Evolutionary conservation across 2,329 filamentous ascomycete species (phyloP), one percentile per base, ranked within the genome.

Genomic region (Cercospora canescens): DNA sequence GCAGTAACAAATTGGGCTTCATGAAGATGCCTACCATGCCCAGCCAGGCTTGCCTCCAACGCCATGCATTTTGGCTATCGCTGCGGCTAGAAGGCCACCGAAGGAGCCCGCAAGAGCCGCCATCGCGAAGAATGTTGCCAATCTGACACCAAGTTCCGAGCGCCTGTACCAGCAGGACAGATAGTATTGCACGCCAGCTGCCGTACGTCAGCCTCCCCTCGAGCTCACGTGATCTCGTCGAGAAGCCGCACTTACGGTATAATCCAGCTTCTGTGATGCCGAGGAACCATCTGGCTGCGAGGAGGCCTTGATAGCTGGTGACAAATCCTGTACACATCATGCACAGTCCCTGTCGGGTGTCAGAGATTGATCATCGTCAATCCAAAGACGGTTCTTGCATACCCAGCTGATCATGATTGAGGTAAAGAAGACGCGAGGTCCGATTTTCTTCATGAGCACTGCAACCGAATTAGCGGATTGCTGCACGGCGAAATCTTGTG

Each of bases 101-200:
- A 93, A 93, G 0, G 89, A 93, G 1, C 92, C 92, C 0, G 91
- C 89, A 0, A 95, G 80, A 0, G 92, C 91, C 0, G 92, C 92
- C 0, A 91, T 90, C 0, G 91, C 92, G 81, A 95, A 95, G 82
- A 95, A 94, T 64, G 93, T 87, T 18, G 92, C 90, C 68, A 90
- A 88, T 39, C 93, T 87, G 12, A 93, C 84, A 60, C 91, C 92
- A 63, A 95, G 91, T 73, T 96, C 92, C 11, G 84, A 86, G 37
- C 92, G 85, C 74, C 87, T 89, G 73, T 95, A 96, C 92, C 92
- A 96, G 75, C 90, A 93, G 0, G 88, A 91, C 0, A 95, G 84
- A 74, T 93, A 93, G 76, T 93, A 94, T 71, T 91, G 91, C 14
- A 93, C 87, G 1, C 89, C 90, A 0, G 90, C 59, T 61, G 30